Percentiles rank a stretch among this genome's conserved stretches.
Conservation (phyloP, 352 stramenopile genomes). For the Globisporangium perplexum region DNA sequence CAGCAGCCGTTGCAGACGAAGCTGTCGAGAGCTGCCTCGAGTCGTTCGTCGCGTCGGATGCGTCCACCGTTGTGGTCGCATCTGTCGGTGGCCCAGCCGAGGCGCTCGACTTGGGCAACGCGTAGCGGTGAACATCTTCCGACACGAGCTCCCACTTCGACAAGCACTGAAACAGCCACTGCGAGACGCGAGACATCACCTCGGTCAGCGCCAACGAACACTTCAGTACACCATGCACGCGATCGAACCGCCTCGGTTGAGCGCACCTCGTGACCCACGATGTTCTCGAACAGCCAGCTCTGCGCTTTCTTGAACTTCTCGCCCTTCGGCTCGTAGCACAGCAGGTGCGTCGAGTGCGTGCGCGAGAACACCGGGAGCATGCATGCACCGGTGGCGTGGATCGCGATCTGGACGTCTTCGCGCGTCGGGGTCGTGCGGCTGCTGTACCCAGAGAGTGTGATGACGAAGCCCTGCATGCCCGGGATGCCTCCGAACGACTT, state of each 20-base stretch:
- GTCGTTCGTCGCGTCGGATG: constrained; percentile 4
- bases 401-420: constrained; percentile 80
- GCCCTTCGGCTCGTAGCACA: constrained; percentile 69
- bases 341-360: constrained; percentile 76
- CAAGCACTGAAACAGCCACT: constrained; percentile 80
- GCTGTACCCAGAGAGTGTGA: constrained; percentile 82
- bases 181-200: constrained; percentile 2
- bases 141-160: constrained; percentile 54
- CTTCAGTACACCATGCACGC: neutral
- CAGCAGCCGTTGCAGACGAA: neutral
- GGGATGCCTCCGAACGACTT: constrained; percentile 57
- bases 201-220: constrained; percentile 5
- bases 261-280: constrained; percentile 75
- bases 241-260: neutral
- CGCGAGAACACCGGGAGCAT: constrained; percentile 77
- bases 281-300: constrained; percentile 77
- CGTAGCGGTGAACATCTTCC: constrained; percentile 48
- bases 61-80: constrained; percentile 2
- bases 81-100: constrained; percentile 7
- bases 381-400: constrained; percentile 77
- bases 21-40: constrained; percentile 1
- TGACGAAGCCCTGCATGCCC: constrained; percentile 75
- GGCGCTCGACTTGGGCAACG: constrained; percentile 5
- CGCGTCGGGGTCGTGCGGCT: constrained; percentile 67
- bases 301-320: constrained; percentile 86